phyloP scores from a whole-genome alignment of 495 filamentous ascomycete genomes.

The Hyaloscypha variabilis region DNA sequence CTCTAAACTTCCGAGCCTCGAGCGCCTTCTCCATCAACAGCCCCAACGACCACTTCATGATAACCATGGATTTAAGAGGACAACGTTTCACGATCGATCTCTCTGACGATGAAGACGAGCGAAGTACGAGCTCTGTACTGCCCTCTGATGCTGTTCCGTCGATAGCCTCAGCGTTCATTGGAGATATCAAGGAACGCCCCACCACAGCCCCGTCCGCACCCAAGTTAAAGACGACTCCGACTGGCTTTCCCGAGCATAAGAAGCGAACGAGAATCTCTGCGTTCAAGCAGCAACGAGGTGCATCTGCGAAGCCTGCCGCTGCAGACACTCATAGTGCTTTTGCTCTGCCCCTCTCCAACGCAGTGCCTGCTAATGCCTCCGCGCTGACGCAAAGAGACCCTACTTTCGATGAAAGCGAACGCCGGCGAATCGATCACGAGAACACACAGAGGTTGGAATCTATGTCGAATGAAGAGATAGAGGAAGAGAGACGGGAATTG shows the following conservation, averaged over 20 bases:
- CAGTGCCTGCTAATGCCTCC: not conserved
- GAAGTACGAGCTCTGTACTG: slow-evolving; percentile 8
- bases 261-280: slow-evolving; percentile 71
- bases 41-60: not conserved
- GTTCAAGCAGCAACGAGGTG: slow-evolving; percentile 66
- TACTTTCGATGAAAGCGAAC: slow-evolving; percentile 54
- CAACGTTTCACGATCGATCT: slow-evolving; percentile 51
- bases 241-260: slow-evolving; percentile 87
- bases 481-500: slow-evolving; percentile 73
- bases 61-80: slow-evolving; percentile 58
- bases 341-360: slow-evolving; percentile 11
- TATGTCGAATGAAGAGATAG: slow-evolving; percentile 85
- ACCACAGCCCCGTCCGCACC: slow-evolving; percentile 65
- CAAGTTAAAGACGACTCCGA: slow-evolving; percentile 54
- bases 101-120: slow-evolving; percentile 33
- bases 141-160: slow-evolving; percentile 22
- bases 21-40: not conserved
- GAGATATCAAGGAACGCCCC: slow-evolving; percentile 79
- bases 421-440: slow-evolving; percentile 74
- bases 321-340: slow-evolving; percentile 11
- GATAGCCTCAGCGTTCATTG: slow-evolving; percentile 53
- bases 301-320: slow-evolving; percentile 16
- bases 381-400: slow-evolving; percentile 16
- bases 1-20: not conserved
- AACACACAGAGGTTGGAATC: slow-evolving; percentile 72